Evolutionary conservation across 2,329 filamentous ascomycete species (phyloP), one percentile per base, ranked within the genome.

Genomic region (Fusarium nisikadoi): DNA sequence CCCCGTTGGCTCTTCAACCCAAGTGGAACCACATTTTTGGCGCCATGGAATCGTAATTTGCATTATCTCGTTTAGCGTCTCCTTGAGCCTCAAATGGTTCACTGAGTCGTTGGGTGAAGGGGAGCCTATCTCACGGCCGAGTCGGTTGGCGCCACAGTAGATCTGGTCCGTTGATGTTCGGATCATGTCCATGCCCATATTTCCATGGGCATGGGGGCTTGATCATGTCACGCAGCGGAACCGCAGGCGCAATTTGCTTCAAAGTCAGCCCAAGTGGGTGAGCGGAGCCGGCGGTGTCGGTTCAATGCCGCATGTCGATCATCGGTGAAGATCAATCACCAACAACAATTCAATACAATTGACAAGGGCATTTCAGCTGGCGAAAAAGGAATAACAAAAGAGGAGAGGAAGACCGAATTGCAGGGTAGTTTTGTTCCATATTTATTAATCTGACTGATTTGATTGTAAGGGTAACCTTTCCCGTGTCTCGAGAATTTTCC

Each of bases 1-100:
- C 46, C 25, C 27, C 16, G 39, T 62, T 45, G 45, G 55, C 31
- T 61, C 23, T 36, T 29, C 13, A 31, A 23, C 61, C 35, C 29
- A 42, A 25, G 57, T 50, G 64, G 64, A 55, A 29, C 39, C 27
- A 27, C 23, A 38, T 50, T 61, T 27, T 9, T 41, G 25, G 56
- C 61, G 45, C 38, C 45, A 36, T 23, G 54, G 25, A 35, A 27
- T 65, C 31, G 50, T 23, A 69, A 68, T 68, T 64, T 69, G 49
- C 64, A n/a, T 57, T 45, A 50, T 68, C 54, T 47, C 16, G 11
- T 20, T 55, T 64, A 68, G 65, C 50, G 64, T 29, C 43, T 17
- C 17, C 46, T 68, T 68, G 65, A 69, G 65, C 64, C 65, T 68
- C 65, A 64, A 64, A 45, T 31, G 43, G 20, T 39, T 27, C 31